phyloP scores from a whole-genome alignment of 2,329 filamentous ascomycete genomes.

The Venturia carpophila region DNA sequence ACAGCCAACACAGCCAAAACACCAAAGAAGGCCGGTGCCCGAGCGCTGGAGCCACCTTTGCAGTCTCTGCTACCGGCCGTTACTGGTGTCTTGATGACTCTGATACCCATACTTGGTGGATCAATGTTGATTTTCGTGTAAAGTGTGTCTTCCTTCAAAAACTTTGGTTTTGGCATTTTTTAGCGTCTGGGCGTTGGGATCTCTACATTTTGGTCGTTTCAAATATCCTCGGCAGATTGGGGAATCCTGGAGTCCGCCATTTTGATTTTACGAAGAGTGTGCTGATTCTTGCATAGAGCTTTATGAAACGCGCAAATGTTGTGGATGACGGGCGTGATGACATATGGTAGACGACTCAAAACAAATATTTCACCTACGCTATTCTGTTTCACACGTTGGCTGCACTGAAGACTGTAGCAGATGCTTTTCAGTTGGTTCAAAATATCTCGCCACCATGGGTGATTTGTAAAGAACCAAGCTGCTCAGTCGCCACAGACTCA shows the following conservation, averaged over 20 bases:
- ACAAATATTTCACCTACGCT: neutral
- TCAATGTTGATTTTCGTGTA: conserved; percentile 13
- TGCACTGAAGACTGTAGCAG: too few species aligned
- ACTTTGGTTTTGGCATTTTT: neutral
- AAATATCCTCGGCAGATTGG: neutral
- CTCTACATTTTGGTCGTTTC: neutral
- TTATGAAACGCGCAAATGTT: neutral
- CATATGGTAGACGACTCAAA: neutral
- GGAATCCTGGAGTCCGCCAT: neutral
- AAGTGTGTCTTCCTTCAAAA: neutral
- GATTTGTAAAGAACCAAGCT: too few species aligned
- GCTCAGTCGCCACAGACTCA: too few species aligned
- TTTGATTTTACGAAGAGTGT: neutral
- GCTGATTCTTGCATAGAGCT: neutral
- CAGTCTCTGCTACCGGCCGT: neutral
- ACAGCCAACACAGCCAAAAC: neutral
- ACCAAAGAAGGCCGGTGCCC: neutral
- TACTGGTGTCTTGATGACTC: neutral
- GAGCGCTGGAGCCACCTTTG: neutral
- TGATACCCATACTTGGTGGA: conserved; percentile 1
- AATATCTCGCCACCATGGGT: too few species aligned
- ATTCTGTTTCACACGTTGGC: neutral
- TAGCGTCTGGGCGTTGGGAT: neutral
- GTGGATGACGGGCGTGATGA: neutral
- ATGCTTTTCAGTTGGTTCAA: too few species aligned